phyloP scores from a whole-genome alignment of 805 yeast species.

The Barnettozyma salicaria region DNA sequence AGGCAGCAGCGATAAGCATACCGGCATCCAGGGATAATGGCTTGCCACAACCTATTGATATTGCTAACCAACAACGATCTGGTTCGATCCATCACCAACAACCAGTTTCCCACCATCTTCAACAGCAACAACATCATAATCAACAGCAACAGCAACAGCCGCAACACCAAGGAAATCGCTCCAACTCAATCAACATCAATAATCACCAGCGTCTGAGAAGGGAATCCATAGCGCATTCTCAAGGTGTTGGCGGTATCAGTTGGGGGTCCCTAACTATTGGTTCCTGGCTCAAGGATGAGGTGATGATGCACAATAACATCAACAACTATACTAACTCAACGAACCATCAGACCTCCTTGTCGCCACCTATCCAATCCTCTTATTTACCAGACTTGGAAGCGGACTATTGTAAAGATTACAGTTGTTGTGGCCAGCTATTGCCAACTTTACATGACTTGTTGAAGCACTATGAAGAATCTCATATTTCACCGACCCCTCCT shows the following conservation, averaged over 20 bases:
- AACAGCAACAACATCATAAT: conserved; percentile 14
- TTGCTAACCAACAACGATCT: conserved; percentile 28
- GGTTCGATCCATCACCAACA: conserved; percentile 28
- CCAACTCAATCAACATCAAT: conserved; percentile 23
- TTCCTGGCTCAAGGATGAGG: conserved; percentile 93
- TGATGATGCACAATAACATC: conserved; percentile 43
- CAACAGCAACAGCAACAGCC: conserved; percentile 8
- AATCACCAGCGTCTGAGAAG: conserved; percentile 55
- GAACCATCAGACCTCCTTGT: conserved; percentile 25
- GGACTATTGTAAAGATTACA: conserved; percentile 92
- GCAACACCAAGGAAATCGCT: conserved; percentile 8
- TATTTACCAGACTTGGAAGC: conserved; percentile 92
- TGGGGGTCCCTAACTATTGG: conserved; percentile 97
- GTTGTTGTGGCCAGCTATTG: conserved; percentile 88
- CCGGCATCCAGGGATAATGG: conserved; percentile 20
- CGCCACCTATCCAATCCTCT: conserved; percentile 64
- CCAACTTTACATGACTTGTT: conserved; percentile 92
- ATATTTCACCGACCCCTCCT: conserved; percentile 62
- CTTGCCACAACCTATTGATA: conserved; percentile 33
- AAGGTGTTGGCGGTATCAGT: conserved; percentile 95
- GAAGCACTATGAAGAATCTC: conserved; percentile 95
- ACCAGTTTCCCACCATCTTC: no score
- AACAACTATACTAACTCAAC: conserved; percentile 16
- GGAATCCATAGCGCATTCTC: conserved; percentile 91
- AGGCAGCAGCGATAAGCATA: conserved; percentile 30